These are phyloP conservation scores for Huntiella abstrusa DNA, from an alignment of 2,329 filamentous ascomycete species.

Conservation along the genomic window DNA sequence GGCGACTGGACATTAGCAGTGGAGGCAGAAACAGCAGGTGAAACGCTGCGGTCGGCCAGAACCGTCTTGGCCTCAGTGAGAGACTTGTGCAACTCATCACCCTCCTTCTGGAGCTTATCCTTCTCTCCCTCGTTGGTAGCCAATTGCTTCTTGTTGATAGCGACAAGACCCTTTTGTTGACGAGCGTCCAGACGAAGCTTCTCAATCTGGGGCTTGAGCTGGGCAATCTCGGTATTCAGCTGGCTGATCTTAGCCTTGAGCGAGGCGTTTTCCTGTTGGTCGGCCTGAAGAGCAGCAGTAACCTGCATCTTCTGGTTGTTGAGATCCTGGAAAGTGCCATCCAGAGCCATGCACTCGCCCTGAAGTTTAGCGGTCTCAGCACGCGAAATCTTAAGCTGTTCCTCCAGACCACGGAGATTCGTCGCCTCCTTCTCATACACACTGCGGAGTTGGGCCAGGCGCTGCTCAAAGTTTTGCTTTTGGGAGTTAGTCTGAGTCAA, in stretches of 20 bases:
- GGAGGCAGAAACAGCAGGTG: conserved; percentile 28
- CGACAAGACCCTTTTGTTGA: conserved; percentile 88
- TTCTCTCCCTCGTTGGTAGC: conserved; percentile 74
- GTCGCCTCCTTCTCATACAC: conserved; percentile 90
- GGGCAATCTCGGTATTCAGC: conserved; percentile 63
- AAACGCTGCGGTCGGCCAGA: conserved; percentile 23
- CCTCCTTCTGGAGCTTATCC: conserved; percentile 70
- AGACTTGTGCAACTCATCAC: conserved; percentile 42
- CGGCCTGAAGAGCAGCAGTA: conserved; percentile 54
- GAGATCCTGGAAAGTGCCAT: conserved; percentile 63
- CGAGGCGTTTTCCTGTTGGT: conserved; percentile 71
- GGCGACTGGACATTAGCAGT: conserved; percentile 49
- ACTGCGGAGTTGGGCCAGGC: conserved; percentile 65
- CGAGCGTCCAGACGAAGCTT: conserved; percentile 82
- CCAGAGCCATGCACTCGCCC: conserved; percentile 64
- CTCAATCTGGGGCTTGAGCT: conserved; percentile 78
- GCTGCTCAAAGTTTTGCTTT: conserved; percentile 82
- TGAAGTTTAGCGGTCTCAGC: conserved; percentile 72
- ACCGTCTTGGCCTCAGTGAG: conserved; percentile 5
- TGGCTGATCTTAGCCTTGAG: conserved; percentile 77
- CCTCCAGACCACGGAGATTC: conserved; percentile 66
- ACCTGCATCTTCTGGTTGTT: conserved; percentile 67
- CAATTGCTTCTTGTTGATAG: conserved; percentile 97
- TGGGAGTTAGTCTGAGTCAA: conserved; percentile 65
- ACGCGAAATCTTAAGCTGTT: conserved; percentile 56